Conservation (phyloP, 2,329 filamentous ascomycete species). For the Colletotrichum sp. region DNA sequence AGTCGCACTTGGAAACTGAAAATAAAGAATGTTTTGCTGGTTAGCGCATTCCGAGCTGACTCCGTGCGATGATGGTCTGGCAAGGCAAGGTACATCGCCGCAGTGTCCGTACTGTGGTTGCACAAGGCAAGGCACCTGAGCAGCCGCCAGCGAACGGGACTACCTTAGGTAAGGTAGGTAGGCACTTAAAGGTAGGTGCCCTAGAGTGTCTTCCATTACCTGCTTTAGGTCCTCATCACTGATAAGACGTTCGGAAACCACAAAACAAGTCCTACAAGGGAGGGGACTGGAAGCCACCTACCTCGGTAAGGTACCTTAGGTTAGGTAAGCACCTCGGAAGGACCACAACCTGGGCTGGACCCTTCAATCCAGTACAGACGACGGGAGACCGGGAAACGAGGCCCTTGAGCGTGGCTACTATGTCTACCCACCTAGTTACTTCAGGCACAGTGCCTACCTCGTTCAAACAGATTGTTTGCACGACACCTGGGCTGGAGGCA, state of each 20-base stretch:
- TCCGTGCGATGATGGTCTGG: background rate
- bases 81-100: background rate
- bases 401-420: background rate
- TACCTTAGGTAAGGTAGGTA: background rate
- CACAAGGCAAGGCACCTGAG: background rate
- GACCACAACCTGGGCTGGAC: background rate
- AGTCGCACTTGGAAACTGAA: background rate
- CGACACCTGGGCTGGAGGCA: background rate
- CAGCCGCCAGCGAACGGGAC: background rate
- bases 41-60: background rate
- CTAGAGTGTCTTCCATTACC: background rate
- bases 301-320: too few species aligned
- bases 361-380: too few species aligned
- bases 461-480: background rate
- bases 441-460: background rate
- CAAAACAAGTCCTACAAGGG: too few species aligned
- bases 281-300: background rate
- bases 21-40: background rate
- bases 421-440: background rate
- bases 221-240: background rate
- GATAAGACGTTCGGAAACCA: background rate
- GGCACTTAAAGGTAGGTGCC: background rate
- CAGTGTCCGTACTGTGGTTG: background rate
- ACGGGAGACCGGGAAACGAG: background rate
- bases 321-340: too few species aligned